A percentile compares a stretch with the other conserved stretches of the same genome.
phyloP scores from a whole-genome alignment of 177 flowering plant species.

The Vitis hybrid region DNA sequence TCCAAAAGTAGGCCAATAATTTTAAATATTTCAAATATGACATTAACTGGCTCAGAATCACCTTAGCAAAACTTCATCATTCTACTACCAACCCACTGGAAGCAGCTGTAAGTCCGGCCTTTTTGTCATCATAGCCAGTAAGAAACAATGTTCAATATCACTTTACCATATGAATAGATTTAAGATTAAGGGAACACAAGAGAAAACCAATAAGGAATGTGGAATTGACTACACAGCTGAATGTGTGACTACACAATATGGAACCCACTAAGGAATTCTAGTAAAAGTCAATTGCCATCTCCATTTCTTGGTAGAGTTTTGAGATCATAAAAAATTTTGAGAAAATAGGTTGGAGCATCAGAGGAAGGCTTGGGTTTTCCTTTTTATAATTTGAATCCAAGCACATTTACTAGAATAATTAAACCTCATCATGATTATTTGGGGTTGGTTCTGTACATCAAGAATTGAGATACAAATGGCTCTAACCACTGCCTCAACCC shows the following conservation, averaged over 20 bases:
- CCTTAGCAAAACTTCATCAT: constrained; percentile 25
- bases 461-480: not conserved
- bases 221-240: too few relatives aligned
- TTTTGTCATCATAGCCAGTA: constrained; percentile 31
- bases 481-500: not conserved
- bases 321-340: too few relatives aligned
- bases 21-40: too few relatives aligned
- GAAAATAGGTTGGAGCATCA: not conserved
- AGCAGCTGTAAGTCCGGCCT: constrained; percentile 48
- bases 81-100: constrained; percentile 31
- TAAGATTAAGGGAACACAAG: too few relatives aligned
- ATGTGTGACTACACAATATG: too few relatives aligned
- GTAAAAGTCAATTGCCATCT: too few relatives aligned
- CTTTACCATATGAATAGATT: too few relatives aligned
- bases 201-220: too few relatives aligned
- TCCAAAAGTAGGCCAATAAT: too few relatives aligned
- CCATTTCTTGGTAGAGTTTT: too few relatives aligned
- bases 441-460: not conserved
- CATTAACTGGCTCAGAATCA: constrained; percentile 26
- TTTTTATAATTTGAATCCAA: not conserved
- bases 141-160: not conserved
- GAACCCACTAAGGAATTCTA: too few relatives aligned
- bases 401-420: not conserved
- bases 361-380: not conserved
- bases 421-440: not conserved